A percentile compares a stretch with the other conserved stretches of the same genome.
These are phyloP conservation scores for Neurospora discreta DNA, from an alignment of 495 filamentous ascomycete genomes.

Conservation along the genomic window DNA sequence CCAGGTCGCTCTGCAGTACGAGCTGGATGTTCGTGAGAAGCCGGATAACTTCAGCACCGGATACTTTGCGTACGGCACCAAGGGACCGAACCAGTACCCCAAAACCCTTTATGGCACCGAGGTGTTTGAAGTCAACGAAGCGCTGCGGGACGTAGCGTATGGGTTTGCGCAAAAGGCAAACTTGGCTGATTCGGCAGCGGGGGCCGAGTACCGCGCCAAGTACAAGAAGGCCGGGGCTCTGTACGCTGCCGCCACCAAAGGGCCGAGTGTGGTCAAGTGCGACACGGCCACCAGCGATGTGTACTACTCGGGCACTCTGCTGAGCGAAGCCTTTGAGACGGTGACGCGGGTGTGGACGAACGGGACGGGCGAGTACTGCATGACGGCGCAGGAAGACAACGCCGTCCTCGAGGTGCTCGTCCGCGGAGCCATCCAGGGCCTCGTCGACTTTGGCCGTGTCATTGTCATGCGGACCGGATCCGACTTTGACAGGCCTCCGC, in stretches of 20 bases:
- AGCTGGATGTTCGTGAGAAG: constrained; percentile 62
- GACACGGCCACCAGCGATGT: constrained; percentile 62
- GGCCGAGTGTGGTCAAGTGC: constrained; percentile 51
- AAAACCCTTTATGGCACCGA: constrained; percentile 60
- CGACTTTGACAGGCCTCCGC: constrained; percentile 61
- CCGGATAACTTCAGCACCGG: constrained; percentile 52
- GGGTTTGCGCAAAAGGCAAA: constrained; percentile 43
- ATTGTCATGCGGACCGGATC: constrained; percentile 65
- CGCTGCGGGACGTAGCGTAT: constrained; percentile 46
- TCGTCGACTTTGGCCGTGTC: constrained; percentile 56
- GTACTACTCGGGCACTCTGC: constrained; percentile 53
- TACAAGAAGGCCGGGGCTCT: constrained; percentile 33
- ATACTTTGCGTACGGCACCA: constrained; percentile 52
- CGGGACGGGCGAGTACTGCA: constrained; percentile 56
- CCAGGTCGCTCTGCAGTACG: constrained; percentile 64
- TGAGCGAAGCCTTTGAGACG: constrained; percentile 54
- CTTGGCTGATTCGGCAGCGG: constrained; percentile 42
- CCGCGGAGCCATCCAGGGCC: constrained; percentile 40
- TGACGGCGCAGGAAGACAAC: constrained; percentile 66
- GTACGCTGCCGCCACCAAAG: constrained; percentile 41
- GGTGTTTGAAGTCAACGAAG: constrained; percentile 61
- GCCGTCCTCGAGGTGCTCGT: constrained; percentile 57
- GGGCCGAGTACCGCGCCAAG: constrained; percentile 46
- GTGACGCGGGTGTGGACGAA: constrained; percentile 55
- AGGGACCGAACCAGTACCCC: constrained; percentile 47